Evolutionary conservation across 176 grass and related monocot species (phyloP).

Genomic region (Chrysopogon serrulatus): DNA sequence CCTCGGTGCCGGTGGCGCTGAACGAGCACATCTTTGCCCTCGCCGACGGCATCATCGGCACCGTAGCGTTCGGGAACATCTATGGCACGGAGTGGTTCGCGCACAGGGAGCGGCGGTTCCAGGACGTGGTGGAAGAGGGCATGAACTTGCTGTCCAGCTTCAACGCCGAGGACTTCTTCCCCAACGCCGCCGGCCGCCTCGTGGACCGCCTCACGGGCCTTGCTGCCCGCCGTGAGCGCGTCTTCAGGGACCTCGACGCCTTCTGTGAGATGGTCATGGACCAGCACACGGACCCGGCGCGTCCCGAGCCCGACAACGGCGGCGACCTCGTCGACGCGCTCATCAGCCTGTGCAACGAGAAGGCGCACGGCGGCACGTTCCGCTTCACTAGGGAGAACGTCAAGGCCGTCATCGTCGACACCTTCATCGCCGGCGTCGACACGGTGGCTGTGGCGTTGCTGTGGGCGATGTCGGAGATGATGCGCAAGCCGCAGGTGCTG

Average conservation of each 20-base stretch:
- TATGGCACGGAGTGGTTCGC: neutral
- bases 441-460: too few species aligned
- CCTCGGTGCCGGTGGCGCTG: neutral
- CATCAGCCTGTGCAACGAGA: neutral
- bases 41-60: conserved; percentile 4
- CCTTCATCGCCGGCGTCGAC: too few species aligned
- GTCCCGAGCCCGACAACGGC: neutral
- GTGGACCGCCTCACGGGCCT: neutral
- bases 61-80: neutral
- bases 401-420: too few species aligned
- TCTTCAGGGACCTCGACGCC: conserved; percentile 9
- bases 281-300: conserved; percentile 4
- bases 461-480: conserved; percentile 29
- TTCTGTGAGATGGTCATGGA: conserved; percentile 16
- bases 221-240: neutral
- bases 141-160: neutral
- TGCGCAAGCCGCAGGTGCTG: neutral
- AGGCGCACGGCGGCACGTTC: neutral
- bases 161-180: conserved; percentile 18
- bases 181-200: neutral
- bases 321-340: conserved; percentile 35
- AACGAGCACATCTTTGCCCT: neutral
- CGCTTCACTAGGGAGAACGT: conserved; percentile 19
- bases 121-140: neutral
- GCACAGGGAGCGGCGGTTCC: neutral